phyloP scores from a whole-genome alignment of 1,284 basidiomycete species.

The Anthracocystis panici-leucophaei region DNA sequence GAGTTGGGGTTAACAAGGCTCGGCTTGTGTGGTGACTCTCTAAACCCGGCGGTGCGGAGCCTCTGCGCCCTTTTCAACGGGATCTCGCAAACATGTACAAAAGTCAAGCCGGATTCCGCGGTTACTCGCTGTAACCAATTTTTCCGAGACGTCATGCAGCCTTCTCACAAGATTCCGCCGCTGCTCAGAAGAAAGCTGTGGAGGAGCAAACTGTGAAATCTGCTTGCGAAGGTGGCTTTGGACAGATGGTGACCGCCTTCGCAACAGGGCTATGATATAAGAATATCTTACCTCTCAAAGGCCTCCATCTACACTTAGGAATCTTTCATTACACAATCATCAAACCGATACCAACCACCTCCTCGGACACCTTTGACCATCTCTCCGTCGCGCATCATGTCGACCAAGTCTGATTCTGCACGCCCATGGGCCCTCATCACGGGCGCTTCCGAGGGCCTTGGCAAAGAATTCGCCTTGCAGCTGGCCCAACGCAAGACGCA shows the following conservation, averaged over 20 bases:
- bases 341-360: neutral
- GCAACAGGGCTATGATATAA: neutral
- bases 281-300: neutral
- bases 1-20: too few relatives aligned
- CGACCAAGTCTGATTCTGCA: neutral
- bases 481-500: conserved; percentile 31
- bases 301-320: too few relatives aligned
- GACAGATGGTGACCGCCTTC: neutral
- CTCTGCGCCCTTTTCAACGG: too few relatives aligned
- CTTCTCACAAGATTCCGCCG: neutral
- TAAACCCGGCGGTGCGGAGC: too few relatives aligned
- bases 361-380: neutral
- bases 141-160: neutral
- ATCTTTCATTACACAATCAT: neutral
- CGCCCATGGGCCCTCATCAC: conserved; percentile 33
- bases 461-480: conserved; percentile 27
- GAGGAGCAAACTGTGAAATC: neutral
- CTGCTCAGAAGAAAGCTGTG: neutral
- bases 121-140: too few relatives aligned
- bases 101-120: too few relatives aligned
- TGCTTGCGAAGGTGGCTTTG: neutral
- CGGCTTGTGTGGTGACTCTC: too few relatives aligned
- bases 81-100: too few relatives aligned
- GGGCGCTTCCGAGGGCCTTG: conserved; percentile 35
- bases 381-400: neutral